Percentiles rank a stretch among this genome's conserved stretches.
phyloP scores from a whole-genome alignment of 176 grass and related monocot species.

The Lolium perenne region DNA sequence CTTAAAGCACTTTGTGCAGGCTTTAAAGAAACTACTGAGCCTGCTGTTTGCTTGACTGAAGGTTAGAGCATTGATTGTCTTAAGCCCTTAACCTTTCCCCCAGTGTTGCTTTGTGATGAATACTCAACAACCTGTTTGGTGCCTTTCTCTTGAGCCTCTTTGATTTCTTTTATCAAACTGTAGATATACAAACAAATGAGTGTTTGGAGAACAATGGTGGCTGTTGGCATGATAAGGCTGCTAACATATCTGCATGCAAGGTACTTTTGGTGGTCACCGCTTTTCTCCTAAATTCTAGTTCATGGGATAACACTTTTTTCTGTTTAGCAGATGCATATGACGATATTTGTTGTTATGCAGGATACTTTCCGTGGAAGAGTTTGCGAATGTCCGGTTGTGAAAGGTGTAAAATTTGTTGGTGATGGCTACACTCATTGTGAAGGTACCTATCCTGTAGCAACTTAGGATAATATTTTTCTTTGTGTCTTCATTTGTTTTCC shows the following conservation, averaged over 20 bases:
- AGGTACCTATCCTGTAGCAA: conserved; percentile 66
- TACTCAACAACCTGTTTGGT: background rate
- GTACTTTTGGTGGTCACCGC: conserved; percentile 49
- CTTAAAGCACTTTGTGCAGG: conserved; percentile 94
- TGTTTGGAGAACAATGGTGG: conserved; percentile 96
- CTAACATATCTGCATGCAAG: conserved; percentile 97
- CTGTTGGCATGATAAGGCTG: conserved; percentile 86
- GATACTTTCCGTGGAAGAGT: conserved; percentile 97
- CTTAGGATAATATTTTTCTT: background rate
- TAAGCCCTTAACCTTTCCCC: background rate
- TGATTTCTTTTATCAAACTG: conserved; percentile 5
- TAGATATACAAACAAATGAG: conserved; percentile 98
- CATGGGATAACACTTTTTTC: background rate
- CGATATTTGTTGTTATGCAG: conserved; percentile 44
- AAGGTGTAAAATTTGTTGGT: conserved; percentile 91
- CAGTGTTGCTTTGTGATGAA: background rate
- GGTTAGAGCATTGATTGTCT: conserved; percentile 47
- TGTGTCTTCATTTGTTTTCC: background rate
- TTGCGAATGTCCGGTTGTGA: conserved; percentile 80
- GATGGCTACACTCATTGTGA: conserved; percentile 96
- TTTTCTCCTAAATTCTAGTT: conserved; percentile 27
- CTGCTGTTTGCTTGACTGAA: conserved; percentile 85
- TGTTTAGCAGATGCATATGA: conserved; percentile 34
- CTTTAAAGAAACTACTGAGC: conserved; percentile 83
- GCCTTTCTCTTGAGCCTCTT: background rate